phyloP scores from a whole-genome alignment of 306 rosid genomes.

The Acacia confusa region DNA sequence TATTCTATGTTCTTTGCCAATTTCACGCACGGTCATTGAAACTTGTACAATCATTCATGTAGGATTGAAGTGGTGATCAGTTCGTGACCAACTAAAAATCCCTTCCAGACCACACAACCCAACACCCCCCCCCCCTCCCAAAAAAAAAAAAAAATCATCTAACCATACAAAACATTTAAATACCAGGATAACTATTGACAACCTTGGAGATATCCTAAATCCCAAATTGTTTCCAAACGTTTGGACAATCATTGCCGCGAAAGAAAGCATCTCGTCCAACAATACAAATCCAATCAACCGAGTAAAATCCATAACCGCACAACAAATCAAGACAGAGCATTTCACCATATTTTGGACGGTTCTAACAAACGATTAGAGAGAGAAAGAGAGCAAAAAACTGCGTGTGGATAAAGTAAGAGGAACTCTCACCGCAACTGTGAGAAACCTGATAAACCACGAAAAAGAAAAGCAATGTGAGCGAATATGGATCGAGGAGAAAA shows the following conservation, averaged over 20 bases:
- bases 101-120: background rate
- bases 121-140: too few relatives aligned
- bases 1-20: slow-evolving; percentile 6
- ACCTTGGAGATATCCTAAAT: background rate
- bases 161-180: background rate
- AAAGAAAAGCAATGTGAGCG: background rate
- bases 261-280: background rate
- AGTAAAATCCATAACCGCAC: slow-evolving; percentile 1
- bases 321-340: background rate
- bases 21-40: background rate
- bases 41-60: background rate
- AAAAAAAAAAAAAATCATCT: too few relatives aligned
- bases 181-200: background rate
- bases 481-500: background rate
- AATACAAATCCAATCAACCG: background rate
- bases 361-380: background rate
- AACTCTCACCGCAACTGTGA: slow-evolving; percentile 44
- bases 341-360: background rate
- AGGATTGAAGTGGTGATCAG: background rate
- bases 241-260: background rate
- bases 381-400: slow-evolving; percentile 22
- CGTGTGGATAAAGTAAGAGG: background rate
- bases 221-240: background rate
- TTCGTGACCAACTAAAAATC: background rate
- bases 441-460: slow-evolving; percentile 35